Evolutionary conservation across 2,329 filamentous ascomycete genomes (phyloP), one percentile per base, ranked within the genome.

Genomic region (Fusarium sulawesiense): DNA sequence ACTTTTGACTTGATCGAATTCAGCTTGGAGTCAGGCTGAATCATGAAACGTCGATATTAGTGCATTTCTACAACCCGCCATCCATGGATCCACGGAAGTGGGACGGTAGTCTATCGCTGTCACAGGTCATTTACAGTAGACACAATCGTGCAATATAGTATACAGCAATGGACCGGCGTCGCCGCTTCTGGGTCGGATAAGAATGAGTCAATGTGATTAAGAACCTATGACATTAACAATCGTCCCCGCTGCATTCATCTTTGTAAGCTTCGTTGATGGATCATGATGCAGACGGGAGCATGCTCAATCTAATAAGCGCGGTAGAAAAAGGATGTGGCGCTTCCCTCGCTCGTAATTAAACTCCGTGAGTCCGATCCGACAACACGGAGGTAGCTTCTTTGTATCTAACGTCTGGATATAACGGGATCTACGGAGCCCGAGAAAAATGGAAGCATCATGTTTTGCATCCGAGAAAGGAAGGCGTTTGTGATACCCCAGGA

Each of bases 361-460:
- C 34, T 64, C 73, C 73, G 73, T 73, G 60, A 75, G 56, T 41
- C 73, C 73, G 73, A 58, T 41, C 73, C 73, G 73, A 74, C 45
- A 32, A 61, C 54, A 57, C 61, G 64, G 66, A 70, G 51, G 50
- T 60, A 41, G 32, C 48, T 51, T 27, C 45, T 48, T n/a, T 18
- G 16, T 20, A 47, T 12, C 11, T 5, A 67, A 63, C 41, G 30
- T 41, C 50, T 71, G 54, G 49, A 58, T 58, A 62, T 50, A 51
- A 49, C 66, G 51, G 63, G 58, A 64, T 40, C 37, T 46, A 32
- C 67, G 68, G 68, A 71, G 25, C 23, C 55, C 34, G 37, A 66
- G 9, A 41, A 59, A 16, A 48, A 56, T 16, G 34, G 23, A 41
- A 41, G 18, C 18, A 23, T 46, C 45, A 25, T 54, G 44, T 29